These are phyloP conservation scores for Furcasterigmium sp. DNA, from an alignment of 2,329 filamentous ascomycete genomes.

Conservation along the genomic window DNA sequence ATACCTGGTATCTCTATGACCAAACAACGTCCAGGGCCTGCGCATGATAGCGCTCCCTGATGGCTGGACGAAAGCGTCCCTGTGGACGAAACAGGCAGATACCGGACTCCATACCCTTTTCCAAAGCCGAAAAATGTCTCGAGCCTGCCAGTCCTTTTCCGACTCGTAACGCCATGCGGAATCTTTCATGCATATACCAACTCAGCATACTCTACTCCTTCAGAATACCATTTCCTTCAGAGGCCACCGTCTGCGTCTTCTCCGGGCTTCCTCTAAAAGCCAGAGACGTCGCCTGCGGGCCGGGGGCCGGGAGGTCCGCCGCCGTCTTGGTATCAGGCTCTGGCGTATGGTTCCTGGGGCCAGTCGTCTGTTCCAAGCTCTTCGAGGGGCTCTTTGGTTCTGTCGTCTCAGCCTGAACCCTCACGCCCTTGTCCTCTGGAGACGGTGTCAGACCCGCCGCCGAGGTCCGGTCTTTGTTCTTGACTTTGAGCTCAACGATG, in stretches of 20 bases:
- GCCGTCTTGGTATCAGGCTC: conserved; percentile 10
- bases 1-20: too few species aligned
- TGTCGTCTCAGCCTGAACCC: neutral
- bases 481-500: conserved; percentile 67
- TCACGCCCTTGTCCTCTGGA: conserved; percentile 4
- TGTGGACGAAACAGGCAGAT: too few species aligned
- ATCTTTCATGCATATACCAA: neutral
- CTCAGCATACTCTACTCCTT: conserved; percentile 15
- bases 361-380: conserved; percentile 6
- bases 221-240: conserved; percentile 23
- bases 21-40: too few species aligned
- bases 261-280: conserved; percentile 59
- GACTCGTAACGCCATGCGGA: conserved; percentile 7
- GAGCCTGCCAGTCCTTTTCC: neutral
- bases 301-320: conserved; percentile 19
- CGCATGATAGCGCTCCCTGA: too few species aligned
- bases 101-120: too few species aligned
- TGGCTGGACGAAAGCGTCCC: too few species aligned
- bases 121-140: too few species aligned
- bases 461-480: conserved; percentile 12
- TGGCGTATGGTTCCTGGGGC: conserved; percentile 7
- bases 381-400: neutral
- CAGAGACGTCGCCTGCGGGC: conserved; percentile 38
- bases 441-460: conserved; percentile 5
- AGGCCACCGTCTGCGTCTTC: conserved; percentile 35